These are phyloP conservation scores for Nakazawaea populi DNA, from an alignment of 805 yeast genomes.

Conservation along the genomic window DNA sequence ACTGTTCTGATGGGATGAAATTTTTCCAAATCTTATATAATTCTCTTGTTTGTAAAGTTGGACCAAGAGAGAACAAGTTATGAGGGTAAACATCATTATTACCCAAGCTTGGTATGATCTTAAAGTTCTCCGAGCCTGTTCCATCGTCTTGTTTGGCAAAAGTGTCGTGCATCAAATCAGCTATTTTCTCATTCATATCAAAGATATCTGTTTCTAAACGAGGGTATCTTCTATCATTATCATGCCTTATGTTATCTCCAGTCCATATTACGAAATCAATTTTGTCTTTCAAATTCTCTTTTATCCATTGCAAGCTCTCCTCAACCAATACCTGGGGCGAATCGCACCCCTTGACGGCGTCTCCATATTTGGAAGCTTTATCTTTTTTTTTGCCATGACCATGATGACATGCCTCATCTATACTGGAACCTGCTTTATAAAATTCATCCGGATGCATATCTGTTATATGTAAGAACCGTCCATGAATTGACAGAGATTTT, in stretches of 20 bases:
- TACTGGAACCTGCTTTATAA: slow-evolving; percentile 46
- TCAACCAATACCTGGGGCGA: slow-evolving; percentile 58
- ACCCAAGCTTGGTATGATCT: slow-evolving; percentile 68
- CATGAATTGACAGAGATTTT: slow-evolving; percentile 41
- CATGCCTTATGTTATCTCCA: slow-evolving; percentile 85
- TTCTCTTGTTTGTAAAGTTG: slow-evolving; percentile 82
- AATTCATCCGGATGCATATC: slow-evolving; percentile 81
- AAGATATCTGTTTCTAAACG: slow-evolving; percentile 70
- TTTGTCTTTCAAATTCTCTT: slow-evolving; percentile 58
- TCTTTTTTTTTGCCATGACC: slow-evolving; percentile 31
- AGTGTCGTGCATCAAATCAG: slow-evolving; percentile 42
- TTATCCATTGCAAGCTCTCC: slow-evolving; percentile 63
- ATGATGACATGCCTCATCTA: slow-evolving; percentile 52
- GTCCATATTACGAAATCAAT: slow-evolving; percentile 89
- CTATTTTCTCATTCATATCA: slow-evolving; percentile 56
- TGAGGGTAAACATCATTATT: slow-evolving; percentile 90
- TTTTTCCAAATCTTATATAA: slow-evolving; percentile 66
- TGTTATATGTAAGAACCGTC: slow-evolving; percentile 79
- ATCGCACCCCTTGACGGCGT: slow-evolving; percentile 74
- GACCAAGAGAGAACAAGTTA: slow-evolving; percentile 79
- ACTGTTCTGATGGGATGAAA: slow-evolving; percentile 72
- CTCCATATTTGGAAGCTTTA: slow-evolving; percentile 63
- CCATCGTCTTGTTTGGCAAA: slow-evolving; percentile 44
- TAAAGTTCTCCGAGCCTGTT: slow-evolving; percentile 17
- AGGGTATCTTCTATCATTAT: slow-evolving; percentile 68